A percentile compares a stretch with the other conserved stretches of the same genome.
Evolutionary conservation across 1,284 basidiomycete genomes (phyloP).

Genomic region (Heterobasidion annosum): DNA sequence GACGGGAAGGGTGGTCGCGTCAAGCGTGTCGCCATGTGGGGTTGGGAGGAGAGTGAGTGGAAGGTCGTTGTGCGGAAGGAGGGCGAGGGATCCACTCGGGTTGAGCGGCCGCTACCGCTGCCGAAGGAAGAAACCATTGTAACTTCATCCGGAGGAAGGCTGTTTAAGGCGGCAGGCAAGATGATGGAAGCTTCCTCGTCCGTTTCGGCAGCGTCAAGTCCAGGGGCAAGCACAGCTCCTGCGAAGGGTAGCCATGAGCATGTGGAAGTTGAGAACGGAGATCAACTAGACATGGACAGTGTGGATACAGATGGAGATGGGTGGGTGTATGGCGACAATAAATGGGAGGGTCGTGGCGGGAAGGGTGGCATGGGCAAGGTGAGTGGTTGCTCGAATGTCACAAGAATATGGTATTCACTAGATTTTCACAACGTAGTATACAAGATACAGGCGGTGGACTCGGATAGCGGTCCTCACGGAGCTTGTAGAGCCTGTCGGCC

Average conservation of each 20-base stretch:
- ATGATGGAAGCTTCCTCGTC: constrained; percentile 36
- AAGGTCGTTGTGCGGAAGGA: constrained; percentile 59
- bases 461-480: constrained; percentile 74
- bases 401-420: neutral
- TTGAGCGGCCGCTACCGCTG: constrained; percentile 50
- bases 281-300: constrained; percentile 29
- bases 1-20: constrained; percentile 38
- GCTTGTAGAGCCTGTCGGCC: constrained; percentile 47
- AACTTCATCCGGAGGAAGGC: constrained; percentile 19
- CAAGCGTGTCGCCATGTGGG: constrained; percentile 72
- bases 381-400: constrained; percentile 10
- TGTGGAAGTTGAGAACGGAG: constrained; percentile 14
- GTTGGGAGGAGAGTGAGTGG: constrained; percentile 87
- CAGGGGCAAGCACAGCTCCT: constrained; percentile 13
- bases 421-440: constrained; percentile 44
- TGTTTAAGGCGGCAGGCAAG: constrained; percentile 18
- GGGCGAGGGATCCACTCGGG: constrained; percentile 32
- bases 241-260: constrained; percentile 9
- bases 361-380: constrained; percentile 84
- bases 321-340: constrained; percentile 94
- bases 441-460: constrained; percentile 77
- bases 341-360: constrained; percentile 78
- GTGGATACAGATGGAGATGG: constrained; percentile 77
- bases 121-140: constrained; percentile 36
- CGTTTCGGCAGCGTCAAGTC: constrained; percentile 16